A percentile compares a stretch with the other conserved stretches of the same genome.
phyloP scores from a whole-genome alignment of 345 rosid genomes.

The Aethionema arabicum region DNA sequence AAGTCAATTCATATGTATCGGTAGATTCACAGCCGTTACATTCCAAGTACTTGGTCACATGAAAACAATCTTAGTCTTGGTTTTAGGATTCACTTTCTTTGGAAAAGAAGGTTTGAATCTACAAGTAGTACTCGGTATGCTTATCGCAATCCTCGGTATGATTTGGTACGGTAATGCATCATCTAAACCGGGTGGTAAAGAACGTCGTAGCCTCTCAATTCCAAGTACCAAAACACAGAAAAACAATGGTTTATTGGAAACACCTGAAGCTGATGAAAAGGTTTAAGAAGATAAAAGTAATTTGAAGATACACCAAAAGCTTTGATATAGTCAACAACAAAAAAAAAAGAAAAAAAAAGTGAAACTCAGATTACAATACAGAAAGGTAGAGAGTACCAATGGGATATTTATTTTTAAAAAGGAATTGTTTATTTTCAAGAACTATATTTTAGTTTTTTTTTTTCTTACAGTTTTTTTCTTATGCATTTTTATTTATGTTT shows the following conservation, averaged over 20 bases:
- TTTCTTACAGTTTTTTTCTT: constrained; percentile 18
- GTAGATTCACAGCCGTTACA: constrained; percentile 93
- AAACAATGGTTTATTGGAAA: constrained; percentile 45
- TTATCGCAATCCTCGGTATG: constrained; percentile 86
- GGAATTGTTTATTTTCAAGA: constrained; percentile 27
- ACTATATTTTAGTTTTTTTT: constrained; percentile 9
- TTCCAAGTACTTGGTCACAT: constrained; percentile 99
- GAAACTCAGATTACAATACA: constrained; percentile 35
- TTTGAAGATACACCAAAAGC: background rate
- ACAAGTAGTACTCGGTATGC: constrained; percentile 87
- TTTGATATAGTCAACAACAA: constrained; percentile 29
- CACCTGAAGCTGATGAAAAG: constrained; percentile 58
- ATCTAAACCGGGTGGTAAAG: constrained; percentile 92
- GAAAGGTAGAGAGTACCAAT: constrained; percentile 27
- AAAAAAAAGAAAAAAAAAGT: background rate
- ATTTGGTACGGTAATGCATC: constrained; percentile 97
- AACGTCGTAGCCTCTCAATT: constrained; percentile 58
- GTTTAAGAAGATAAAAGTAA: constrained; percentile 42
- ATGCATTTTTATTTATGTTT: constrained; percentile 15
- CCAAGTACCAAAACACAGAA: constrained; percentile 57
- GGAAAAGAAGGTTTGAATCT: constrained; percentile 91
- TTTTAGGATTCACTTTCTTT: constrained; percentile 81
- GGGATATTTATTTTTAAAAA: constrained; percentile 26
- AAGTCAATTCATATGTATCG: constrained; percentile 97
- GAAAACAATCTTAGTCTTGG: constrained; percentile 93